phyloP scores from a whole-genome alignment of 202 grass and related monocot species.

The Bolboschoenoplectus hybrid region DNA sequence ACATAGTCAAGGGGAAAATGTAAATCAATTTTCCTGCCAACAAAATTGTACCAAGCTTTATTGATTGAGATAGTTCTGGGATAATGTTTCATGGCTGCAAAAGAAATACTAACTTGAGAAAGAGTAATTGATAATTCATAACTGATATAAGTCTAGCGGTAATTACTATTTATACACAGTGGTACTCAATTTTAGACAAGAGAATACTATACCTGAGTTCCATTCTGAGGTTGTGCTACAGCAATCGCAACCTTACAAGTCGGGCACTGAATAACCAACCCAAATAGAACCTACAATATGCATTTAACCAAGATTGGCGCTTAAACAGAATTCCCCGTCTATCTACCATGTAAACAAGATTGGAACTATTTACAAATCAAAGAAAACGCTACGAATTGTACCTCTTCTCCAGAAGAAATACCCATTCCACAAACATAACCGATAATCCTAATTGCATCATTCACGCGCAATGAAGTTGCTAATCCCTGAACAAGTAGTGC shows the following conservation, averaged over 20 bases:
- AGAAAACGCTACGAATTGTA: slow-evolving; percentile 26
- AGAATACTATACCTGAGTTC: slow-evolving; percentile 61
- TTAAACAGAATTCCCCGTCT: background rate
- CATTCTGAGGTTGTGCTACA: slow-evolving; percentile 88
- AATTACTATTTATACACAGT: slow-evolving; percentile 25
- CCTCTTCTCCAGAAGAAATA: slow-evolving; percentile 65
- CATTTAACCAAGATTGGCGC: background rate
- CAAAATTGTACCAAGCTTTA: slow-evolving; percentile 3
- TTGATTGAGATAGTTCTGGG: background rate
- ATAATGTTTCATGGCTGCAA: slow-evolving; percentile 10
- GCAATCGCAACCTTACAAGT: slow-evolving; percentile 86
- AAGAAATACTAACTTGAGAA: background rate
- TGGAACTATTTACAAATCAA: background rate
- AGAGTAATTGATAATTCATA: slow-evolving; percentile 2
- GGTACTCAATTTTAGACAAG: background rate
- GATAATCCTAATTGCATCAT: slow-evolving; percentile 71
- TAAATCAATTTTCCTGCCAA: background rate
- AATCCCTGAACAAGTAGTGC: slow-evolving; percentile 66
- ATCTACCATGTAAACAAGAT: slow-evolving; percentile 1
- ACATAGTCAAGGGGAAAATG: background rate
- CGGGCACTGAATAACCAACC: slow-evolving; percentile 73
- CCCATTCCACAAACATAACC: slow-evolving; percentile 60
- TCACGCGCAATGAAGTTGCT: slow-evolving; percentile 66
- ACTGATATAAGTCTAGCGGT: background rate
- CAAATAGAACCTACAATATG: slow-evolving; percentile 69